Evolutionary conservation across 108 stramenopile species (phyloP).

Genomic region (Pseudonitzschia pungens): DNA sequence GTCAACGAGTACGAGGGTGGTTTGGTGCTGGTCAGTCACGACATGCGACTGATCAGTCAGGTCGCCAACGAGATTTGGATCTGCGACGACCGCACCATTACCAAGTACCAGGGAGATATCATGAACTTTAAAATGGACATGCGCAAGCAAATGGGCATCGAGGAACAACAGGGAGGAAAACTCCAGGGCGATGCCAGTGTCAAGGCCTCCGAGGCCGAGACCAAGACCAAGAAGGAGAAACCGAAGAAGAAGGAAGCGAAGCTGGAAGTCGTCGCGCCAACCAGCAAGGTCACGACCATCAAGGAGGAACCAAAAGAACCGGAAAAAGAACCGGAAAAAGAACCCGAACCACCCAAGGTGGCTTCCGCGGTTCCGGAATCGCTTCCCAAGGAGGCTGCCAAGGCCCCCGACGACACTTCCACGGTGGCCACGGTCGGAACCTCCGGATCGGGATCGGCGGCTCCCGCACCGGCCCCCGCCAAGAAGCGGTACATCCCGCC

Average conservation of each 20-base stretch:
- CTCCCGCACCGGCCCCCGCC: slow-evolving; percentile 27
- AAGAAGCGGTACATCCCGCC: slow-evolving; percentile 58
- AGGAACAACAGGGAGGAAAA: slow-evolving; percentile 42
- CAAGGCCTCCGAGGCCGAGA: slow-evolving; percentile 53
- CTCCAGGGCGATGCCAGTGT: slow-evolving; percentile 81
- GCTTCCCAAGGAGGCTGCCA: background rate
- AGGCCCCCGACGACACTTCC: slow-evolving; percentile 21
- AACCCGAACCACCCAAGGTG: background rate
- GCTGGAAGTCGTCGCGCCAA: slow-evolving; percentile 21
- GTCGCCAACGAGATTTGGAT: slow-evolving; percentile 99
- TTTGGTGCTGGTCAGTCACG: slow-evolving; percentile 96
- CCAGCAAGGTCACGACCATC: slow-evolving; percentile 18
- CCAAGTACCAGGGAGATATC: slow-evolving; percentile 88
- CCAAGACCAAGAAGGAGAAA: slow-evolving; percentile 37
- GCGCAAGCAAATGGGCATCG: slow-evolving; percentile 74
- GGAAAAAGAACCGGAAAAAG: no score
- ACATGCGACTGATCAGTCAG: slow-evolving; percentile 97
- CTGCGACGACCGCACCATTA: slow-evolving; percentile 91
- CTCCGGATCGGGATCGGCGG: slow-evolving; percentile 14
- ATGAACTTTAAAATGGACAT: slow-evolving; percentile 93
- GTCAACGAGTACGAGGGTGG: slow-evolving; percentile 98
- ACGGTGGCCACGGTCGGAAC: slow-evolving; percentile 29
- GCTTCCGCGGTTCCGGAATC: slow-evolving; percentile 7
- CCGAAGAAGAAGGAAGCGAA: slow-evolving; percentile 24
- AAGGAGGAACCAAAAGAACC: slow-evolving; percentile 1